phyloP scores from a whole-genome alignment of 2,329 filamentous ascomycete genomes.

The Coniella lustricola region DNA sequence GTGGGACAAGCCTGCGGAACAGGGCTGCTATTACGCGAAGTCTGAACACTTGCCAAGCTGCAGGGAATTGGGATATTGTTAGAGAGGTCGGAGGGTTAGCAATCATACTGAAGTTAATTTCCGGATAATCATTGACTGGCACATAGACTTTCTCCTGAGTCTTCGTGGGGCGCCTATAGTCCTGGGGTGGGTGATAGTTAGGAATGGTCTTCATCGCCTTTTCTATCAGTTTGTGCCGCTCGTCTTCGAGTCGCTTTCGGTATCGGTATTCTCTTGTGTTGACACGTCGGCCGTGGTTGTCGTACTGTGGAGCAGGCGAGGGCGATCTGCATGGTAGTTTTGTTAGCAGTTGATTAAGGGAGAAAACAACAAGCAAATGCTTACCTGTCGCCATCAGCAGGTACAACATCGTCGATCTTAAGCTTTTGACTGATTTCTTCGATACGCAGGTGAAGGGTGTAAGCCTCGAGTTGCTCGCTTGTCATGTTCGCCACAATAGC shows the following conservation, averaged over 20 bases:
- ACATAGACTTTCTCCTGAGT: constrained; percentile 99
- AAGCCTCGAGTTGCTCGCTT: constrained; percentile 94
- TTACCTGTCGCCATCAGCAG: constrained; percentile 90
- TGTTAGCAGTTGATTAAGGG: constrained; percentile 13
- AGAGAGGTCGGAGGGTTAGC: constrained; percentile 93
- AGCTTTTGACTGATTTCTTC: constrained; percentile 99
- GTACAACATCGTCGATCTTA: constrained; percentile 97
- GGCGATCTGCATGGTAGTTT: constrained; percentile 60
- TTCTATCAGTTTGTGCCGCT: constrained; percentile 96
- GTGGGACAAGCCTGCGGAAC: constrained; percentile 25
- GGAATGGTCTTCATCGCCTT: constrained; percentile 99
- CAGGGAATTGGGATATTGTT: constrained; percentile 45
- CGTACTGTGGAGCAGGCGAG: constrained; percentile 92
- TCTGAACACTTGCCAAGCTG: constrained; percentile 39
- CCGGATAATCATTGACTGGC: constrained; percentile 99
- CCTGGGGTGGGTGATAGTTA: constrained; percentile 97
- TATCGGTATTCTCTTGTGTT: constrained; percentile 99
- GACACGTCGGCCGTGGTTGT: constrained; percentile 98
- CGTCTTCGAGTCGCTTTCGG: constrained; percentile 94
- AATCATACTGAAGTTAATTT: constrained; percentile 99
- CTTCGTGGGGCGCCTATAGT: constrained; percentile 98
- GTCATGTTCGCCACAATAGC: constrained; percentile 98
- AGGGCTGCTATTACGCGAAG: constrained; percentile 20
- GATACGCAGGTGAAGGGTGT: constrained; percentile 91
- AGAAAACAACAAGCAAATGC: constrained; percentile 24